A percentile compares a stretch with the other conserved stretches of the same genome.
phyloP scores from a whole-genome alignment of 2,329 filamentous ascomycete genomes.

The Pestalotiopsis sp. region DNA sequence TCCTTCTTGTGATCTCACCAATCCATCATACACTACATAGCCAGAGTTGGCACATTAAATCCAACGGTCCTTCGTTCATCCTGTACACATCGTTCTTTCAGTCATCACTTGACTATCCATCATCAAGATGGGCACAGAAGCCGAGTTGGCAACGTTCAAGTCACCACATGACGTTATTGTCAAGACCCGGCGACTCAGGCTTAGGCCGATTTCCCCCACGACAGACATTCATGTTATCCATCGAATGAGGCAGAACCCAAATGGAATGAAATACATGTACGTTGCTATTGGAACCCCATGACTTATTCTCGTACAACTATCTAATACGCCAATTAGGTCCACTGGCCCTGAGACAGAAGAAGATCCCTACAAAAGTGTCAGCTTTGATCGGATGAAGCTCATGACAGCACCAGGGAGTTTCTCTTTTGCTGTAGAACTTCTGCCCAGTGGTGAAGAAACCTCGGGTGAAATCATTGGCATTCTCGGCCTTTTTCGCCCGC shows the following conservation, averaged over 20 bases:
- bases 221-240: slow-evolving; percentile 10
- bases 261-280: slow-evolving; percentile 3
- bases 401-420: slow-evolving; percentile 7
- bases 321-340: not conserved
- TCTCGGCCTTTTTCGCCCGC: not conserved
- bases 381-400: not conserved
- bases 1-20: not conserved
- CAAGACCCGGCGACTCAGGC: not conserved
- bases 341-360: slow-evolving; percentile 4
- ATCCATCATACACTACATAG: not conserved
- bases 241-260: slow-evolving; percentile 3
- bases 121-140: slow-evolving; percentile 4
- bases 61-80: not conserved
- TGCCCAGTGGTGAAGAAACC: not conserved
- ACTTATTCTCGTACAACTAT: not conserved
- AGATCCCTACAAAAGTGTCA: slow-evolving; percentile 7
- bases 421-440: slow-evolving; percentile 8
- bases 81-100: not conserved
- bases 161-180: slow-evolving; percentile 8
- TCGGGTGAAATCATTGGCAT: not conserved
- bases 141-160: slow-evolving; percentile 3
- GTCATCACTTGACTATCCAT: not conserved
- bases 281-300: not conserved
- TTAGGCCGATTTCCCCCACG: not conserved
- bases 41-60: not conserved